Percentiles rank a stretch among this genome's conserved stretches.
These are phyloP conservation scores for Apiotrichum veenhuisii DNA, from an alignment of 1,284 basidiomycete species.

Conservation along the genomic window DNA sequence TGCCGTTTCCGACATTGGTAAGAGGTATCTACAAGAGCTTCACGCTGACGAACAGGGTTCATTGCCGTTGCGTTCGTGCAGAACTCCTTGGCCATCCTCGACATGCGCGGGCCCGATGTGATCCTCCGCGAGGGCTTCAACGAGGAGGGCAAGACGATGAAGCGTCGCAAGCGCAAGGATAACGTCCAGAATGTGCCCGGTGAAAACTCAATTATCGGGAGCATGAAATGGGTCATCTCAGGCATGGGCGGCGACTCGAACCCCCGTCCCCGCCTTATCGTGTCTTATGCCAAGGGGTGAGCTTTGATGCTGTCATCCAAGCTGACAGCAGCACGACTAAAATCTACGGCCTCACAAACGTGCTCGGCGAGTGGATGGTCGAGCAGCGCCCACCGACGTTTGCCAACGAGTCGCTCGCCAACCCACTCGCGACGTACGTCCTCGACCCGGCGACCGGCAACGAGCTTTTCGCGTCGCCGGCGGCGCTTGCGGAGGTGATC, in stretches of 20 bases:
- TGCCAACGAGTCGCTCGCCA: slow-evolving; percentile 51
- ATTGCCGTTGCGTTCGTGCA: slow-evolving; percentile 64
- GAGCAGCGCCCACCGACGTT: slow-evolving; percentile 53
- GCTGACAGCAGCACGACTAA: slow-evolving; percentile 50
- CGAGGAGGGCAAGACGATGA: slow-evolving; percentile 41
- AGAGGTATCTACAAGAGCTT: slow-evolving; percentile 25
- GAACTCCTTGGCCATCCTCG: slow-evolving; percentile 61
- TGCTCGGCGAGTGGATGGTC: slow-evolving; percentile 55
- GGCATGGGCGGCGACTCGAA: slow-evolving; percentile 58
- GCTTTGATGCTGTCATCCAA: slow-evolving; percentile 11
- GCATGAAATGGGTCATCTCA: slow-evolving; percentile 65
- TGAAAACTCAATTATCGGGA: slow-evolving; percentile 51
- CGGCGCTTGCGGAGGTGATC: slow-evolving; percentile 10
- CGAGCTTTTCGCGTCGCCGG: slow-evolving; percentile 40
- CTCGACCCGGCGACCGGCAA: slow-evolving; percentile 61
- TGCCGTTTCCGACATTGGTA: slow-evolving; percentile 67
- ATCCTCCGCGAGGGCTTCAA: slow-evolving; percentile 54
- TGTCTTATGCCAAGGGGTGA: slow-evolving; percentile 59
- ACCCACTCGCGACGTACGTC: slow-evolving; percentile 60
- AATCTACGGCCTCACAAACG: slow-evolving; percentile 58
- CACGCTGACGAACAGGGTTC: slow-evolving; percentile 57
- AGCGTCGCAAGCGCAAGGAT: slow-evolving; percentile 47
- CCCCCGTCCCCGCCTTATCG: slow-evolving; percentile 61
- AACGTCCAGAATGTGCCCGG: slow-evolving; percentile 43
- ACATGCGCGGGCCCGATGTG: slow-evolving; percentile 67